Evolutionary conservation across 805 yeast genomes (phyloP), one percentile per base, ranked within the genome.

Genomic region (Ogataea dorogensis): DNA sequence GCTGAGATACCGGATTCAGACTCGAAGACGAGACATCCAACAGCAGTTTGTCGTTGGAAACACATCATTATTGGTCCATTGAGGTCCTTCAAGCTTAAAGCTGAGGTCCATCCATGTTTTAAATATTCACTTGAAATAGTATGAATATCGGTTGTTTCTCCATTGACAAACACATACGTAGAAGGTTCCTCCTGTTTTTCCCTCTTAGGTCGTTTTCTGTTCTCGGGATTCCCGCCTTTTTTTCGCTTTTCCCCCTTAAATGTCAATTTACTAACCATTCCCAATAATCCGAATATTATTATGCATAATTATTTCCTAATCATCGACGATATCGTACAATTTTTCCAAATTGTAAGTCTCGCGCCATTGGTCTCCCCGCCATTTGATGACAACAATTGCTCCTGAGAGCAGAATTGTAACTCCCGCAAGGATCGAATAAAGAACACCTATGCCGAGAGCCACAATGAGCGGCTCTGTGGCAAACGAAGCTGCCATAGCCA

Each of bases 401-500:
- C 63, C 28, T 2, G 79, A 61, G 14, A 75, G 49, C 1, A 68
- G 60, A 1, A 71, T 49, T 9, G 79, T 65, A 2, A 81, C 47
- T 7, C 86, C 82, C 2, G 84, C 77, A 35, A 81, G 60, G 51
- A 86, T 81, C 4, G 83, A 68, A 47, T 75, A 79, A 38, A 85
- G 63, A 47, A 83, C 77, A 0, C 95, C 95, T 2, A 74, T 64
- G 0, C 87, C 86, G 53, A 86, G 65, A 0, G 85, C 87, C 3
- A 54, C 50, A 12, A 81, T 63, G 51, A 84, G 64, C 0, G 95
- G 94, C 26, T 81, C 87, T 1, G 84, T 75, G 7, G 80, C 68
- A 55, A 86, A 87, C 2, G 88, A 77, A 8, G 86, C 89, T 2
- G 70, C 67, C 0, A 94, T 86, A 1, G 95, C 95, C 41, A 83